These are phyloP conservation scores for Simmondsia chinensis DNA, from an alignment of 148 eudicot genomes.

Conservation along the genomic window DNA sequence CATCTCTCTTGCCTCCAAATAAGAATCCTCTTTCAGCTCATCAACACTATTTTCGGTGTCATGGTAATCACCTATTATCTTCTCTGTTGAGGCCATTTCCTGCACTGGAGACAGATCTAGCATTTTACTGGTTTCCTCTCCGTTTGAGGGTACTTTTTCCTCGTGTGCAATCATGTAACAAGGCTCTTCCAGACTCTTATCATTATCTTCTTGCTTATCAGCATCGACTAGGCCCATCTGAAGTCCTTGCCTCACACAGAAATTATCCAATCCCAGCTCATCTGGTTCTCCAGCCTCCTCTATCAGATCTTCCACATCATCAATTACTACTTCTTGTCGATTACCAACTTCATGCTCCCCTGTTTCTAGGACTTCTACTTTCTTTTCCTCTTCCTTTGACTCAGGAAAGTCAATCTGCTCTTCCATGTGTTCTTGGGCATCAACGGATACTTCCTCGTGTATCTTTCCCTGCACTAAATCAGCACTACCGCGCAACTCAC, in stretches of 20 bases:
- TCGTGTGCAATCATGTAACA: too few species aligned
- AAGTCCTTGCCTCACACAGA: constrained; percentile 16
- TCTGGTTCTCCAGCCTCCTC: constrained; percentile 19
- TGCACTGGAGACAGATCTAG: too few species aligned
- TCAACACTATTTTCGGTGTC: constrained; percentile 13
- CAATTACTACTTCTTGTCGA: constrained; percentile 7
- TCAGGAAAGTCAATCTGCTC: neutral
- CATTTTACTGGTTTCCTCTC: too few species aligned
- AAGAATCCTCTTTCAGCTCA: constrained; percentile 10
- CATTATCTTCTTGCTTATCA: constrained; percentile 11
- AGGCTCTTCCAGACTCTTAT: constrained; percentile 5
- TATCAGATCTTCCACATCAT: constrained; percentile 13
- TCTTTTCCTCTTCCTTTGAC: constrained; percentile 5
- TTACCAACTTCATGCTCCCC: constrained; percentile 3
- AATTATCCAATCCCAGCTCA: constrained; percentile 9
- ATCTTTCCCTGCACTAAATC: neutral
- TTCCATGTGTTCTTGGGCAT: constrained; percentile 11
- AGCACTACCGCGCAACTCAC: neutral
- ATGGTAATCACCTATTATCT: constrained; percentile 8
- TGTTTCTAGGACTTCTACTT: constrained; percentile 11
- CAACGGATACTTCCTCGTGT: constrained; percentile 4
- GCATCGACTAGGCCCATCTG: constrained; percentile 2
- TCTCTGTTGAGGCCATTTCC: constrained; percentile 7
- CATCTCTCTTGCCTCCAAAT: constrained; percentile 13
- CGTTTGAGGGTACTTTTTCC: too few species aligned